Base-by-base conservation (phyloP, 2,329 filamentous ascomycete species). In the Penicillium thymicola region DNA sequence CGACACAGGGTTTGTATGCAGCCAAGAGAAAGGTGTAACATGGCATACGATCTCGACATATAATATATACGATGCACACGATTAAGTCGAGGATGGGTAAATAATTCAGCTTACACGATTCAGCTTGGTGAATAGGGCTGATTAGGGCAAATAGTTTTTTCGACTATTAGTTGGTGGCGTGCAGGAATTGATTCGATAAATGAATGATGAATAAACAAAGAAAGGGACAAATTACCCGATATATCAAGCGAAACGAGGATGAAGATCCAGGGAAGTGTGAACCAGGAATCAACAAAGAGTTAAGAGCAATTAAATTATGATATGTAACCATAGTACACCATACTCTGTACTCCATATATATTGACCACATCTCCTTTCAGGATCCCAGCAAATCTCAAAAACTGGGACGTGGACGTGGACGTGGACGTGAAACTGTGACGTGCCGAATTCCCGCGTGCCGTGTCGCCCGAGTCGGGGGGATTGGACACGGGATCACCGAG, bases 1-100 rank as follows among this genome's bases (percentile, higher is more conserved):
- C 61, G 55, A 37, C 59, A 51, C 61, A 63, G 45, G 62, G 61
- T 63, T 58, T 37, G 38, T 34, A 60, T 57, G 59, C 52, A 58
- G 60, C 59, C 54, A 62, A 65, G 62, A 51, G 41, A 45, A 42
- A 27, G n/a, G 42, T 28, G 16, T 23, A 52, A 40, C 25, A 13
- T 23, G 23, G 32, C 37, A 51, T 21, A 9, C 40, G 37, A 46
- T 55, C 30, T 51, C 36, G 10, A 46, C 10, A 28, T 21, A 36
- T 11, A 13, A 23, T 23, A 23, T 14, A 9, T 10, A 14, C 4
- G 5, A n/a, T 25, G 14, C 23, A n/a, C 14, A 11, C 41, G 23
- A 43, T 27, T 10, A 25, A 41, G 3, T 43, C 2, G 14, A 43
- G 25, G 27, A 9, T 16, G 7, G 10, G 40, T 8, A 32, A 28